Base-by-base conservation (phyloP, 1,139 yeast genomes). In the Candida sp. region DNA sequence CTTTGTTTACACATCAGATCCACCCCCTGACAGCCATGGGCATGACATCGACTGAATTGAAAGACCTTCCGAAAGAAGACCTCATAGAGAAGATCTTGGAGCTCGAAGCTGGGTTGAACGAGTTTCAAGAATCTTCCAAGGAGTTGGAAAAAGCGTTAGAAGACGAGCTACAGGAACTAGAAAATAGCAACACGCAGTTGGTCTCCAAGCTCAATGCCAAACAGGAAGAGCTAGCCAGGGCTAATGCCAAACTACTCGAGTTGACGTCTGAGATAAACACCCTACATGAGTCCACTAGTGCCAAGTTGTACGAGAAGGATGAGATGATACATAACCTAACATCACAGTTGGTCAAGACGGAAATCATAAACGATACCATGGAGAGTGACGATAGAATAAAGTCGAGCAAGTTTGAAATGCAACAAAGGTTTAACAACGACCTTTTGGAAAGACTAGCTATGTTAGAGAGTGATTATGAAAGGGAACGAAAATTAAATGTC, bases 101-200 rank as follows among this genome's bases (percentile, higher is more conserved):
- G 44, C 64, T 75, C 6, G 81, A 77, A 54, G 58, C 60, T 11
- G 78, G 72, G 43, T 57, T 76, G 22, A 53, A 58, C 17, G 81
- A 76, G 53, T 76, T 76, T 54, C 81, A 77, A 54, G 79, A 73
- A 45, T 71, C 78, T 3, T 72, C 77, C 50, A 72, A 68, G 52
- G 81, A 76, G 46, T 63, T 77, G 42, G 82, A 77, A 54, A 73
- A 63, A 50, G 80, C 79, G 1, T 63, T 77, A 40, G 82, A 77
- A 55, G 76, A 72, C 30, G 82, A 77, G 54, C 64, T 77, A 31
- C 69, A 65, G 45, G 68, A 61, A 7, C 58, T 74, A 28, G 81
- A 77, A 48, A 51, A 55, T 7, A 56, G 73, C 17, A 42, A 32
- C 3, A n/a, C 38, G 51, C 56, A 37, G 51, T 53, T 37, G 49